Percentiles rank a stretch among this genome's conserved stretches.
These are phyloP conservation scores for Yarrowia hollandica DNA, from an alignment of 805 yeast species.

Conservation along the genomic window DNA sequence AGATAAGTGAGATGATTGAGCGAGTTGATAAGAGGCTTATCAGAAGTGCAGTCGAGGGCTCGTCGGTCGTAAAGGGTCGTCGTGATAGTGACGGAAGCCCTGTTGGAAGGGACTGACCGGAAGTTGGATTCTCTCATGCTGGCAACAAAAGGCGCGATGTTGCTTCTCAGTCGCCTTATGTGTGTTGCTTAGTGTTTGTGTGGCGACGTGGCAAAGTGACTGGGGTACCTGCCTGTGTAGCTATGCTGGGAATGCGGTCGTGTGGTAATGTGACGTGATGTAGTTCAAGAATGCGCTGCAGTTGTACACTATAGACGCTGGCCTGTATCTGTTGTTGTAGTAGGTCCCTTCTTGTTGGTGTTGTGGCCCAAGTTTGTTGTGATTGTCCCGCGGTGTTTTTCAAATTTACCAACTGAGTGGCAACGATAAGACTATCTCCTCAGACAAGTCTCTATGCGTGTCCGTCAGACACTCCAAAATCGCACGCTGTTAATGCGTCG, in stretches of 20 bases:
- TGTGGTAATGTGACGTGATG: constrained; percentile 11
- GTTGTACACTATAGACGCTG: too few species aligned
- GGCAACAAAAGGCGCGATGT: too few species aligned
- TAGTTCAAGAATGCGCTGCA: not conserved
- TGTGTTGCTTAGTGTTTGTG: not conserved
- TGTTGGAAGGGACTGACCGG: constrained; percentile 71
- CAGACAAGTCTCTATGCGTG: constrained; percentile 16
- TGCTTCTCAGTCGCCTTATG: constrained; percentile 3
- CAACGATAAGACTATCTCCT: constrained; percentile 24
- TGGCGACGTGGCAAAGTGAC: constrained; percentile 23
- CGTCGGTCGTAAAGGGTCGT: constrained; percentile 87
- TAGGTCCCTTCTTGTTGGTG: not conserved
- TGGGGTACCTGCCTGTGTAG: too few species aligned
- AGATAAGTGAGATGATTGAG: constrained; percentile 85
- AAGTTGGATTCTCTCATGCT: constrained; percentile 88
- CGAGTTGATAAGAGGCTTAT: constrained; percentile 87
- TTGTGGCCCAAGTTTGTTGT: not conserved
- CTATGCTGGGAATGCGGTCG: not conserved
- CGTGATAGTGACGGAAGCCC: constrained; percentile 90
- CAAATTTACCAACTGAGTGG: constrained; percentile 11
- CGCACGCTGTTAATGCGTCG: constrained; percentile 24
- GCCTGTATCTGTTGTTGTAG: not conserved
- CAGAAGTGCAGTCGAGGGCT: constrained; percentile 87
- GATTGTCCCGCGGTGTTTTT: not conserved
- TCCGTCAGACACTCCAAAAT: constrained; percentile 21